Evolutionary conservation across 2,329 filamentous ascomycete genomes (phyloP), one percentile per base, ranked within the genome.

Genomic region (Fusarium poae): DNA sequence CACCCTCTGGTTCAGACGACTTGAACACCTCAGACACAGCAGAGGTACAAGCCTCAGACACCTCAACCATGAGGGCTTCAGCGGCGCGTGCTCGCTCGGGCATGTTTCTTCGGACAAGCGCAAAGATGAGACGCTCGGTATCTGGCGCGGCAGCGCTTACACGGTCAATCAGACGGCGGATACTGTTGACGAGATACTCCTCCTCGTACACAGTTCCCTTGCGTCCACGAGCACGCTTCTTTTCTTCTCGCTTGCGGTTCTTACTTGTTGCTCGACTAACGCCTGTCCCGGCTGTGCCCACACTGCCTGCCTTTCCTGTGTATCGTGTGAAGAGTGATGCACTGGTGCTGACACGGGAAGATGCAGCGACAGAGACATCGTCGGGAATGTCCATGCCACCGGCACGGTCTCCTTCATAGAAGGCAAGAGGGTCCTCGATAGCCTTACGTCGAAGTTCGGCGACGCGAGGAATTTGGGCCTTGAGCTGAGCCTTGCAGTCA

Each of bases 171-270:
- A 99, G 84, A 25, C 96, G 85, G 15, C 91, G 88, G 35, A 98
- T 89, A 71, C 91, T 95, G 78, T 94, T 96, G 61, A 97, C 90
- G 7, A 99, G 87, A 78, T 99, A 99, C 79, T 98, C 96, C 77
- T 98, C 95, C 79, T 99, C 96, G 79, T 99, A 99, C 7, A 99
- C 92, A 18, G 93, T 97, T 13, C 96, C 96, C 83, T 98, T 98
- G 78, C 97, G 95, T 25, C 96, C 96, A 10, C 93, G 85, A 1
- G 96, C 96, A 18, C 95, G 89, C 86, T 99, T 99, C 78, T 97
- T 89, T 83, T 99, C 96, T 79, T 99, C 96, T 21, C 94, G 86
- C 25, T 91, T 86, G 53, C 94, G 89, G 76, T 97, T 97, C 84
- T 96, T 97, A 76, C 89, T 92, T 40, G 93, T 97, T 61, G 91